Evolutionary conservation across 2,329 filamentous ascomycete genomes (phyloP), one percentile per base, ranked within the genome.

Genomic region (Ophiostoma quercus): DNA sequence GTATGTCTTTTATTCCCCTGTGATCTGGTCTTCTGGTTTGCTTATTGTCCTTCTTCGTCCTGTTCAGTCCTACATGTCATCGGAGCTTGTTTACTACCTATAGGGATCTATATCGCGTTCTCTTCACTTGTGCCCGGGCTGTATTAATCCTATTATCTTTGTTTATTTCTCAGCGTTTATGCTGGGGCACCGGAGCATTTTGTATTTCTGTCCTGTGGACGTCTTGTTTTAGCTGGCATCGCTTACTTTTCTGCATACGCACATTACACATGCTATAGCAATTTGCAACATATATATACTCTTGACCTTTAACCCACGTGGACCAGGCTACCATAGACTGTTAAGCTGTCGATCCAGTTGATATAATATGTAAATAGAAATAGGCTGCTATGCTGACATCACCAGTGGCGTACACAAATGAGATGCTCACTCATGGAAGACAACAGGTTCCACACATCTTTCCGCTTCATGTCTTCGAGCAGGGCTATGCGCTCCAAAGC

Each of bases 401-500:
- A 93, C 90, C 90, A 92, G 78, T 92, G 90, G 68, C 88, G 83
- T 67, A 88, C 86, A 73, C 85, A 86, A 3, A 92, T 77, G 25
- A 93, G 76, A 78, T 89, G 86, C 76, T 92, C 90, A 73, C 86
- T 85, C 84, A 90, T 88, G n/a, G 81, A 80, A 57, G 84, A 84
- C 69, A 91, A 78, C 69, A 89, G 81, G 66, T 86, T 85, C 82
- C 91, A 93, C 16, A 92, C 84, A 74, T 91, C 89, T 80, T 94
- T 96, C 70, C 92, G 84, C 82, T 95, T 96, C 81, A 96, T 85
- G 6, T 91, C 91, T 79, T 97, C 92, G 70, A 90, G 85, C n/a
- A 95, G 82, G 1, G 91, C 87, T 73, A 99, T 90, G 74, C 94
- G 89, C 80, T 99, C 95, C 71, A 98, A 83, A 2, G 94, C 90